These are phyloP conservation scores for Kuraishia floccosa DNA, from an alignment of 805 yeast species.

Conservation along the genomic window DNA sequence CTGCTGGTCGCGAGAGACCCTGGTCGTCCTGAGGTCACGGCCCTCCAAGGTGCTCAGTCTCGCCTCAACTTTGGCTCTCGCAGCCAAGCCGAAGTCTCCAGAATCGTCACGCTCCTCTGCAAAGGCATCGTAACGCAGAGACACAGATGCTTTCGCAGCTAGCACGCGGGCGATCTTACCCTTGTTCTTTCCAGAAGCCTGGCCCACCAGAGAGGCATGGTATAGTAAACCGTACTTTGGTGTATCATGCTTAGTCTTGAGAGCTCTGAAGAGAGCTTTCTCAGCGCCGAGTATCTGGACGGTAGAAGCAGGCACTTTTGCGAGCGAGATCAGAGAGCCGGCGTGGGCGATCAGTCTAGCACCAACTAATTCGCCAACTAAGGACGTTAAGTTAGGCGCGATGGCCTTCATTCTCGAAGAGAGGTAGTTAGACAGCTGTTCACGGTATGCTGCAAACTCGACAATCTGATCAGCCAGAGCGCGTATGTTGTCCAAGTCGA, in stretches of 20 bases:
- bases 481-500: slow-evolving; percentile 78
- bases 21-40: slow-evolving; percentile 86
- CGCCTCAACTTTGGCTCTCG: slow-evolving; percentile 87
- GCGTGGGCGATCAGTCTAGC: slow-evolving; percentile 97
- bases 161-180: slow-evolving; percentile 98
- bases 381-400: slow-evolving; percentile 93
- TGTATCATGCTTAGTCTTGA: slow-evolving; percentile 93
- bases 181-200: slow-evolving; percentile 91
- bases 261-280: slow-evolving; percentile 91
- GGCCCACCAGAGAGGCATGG: slow-evolving; percentile 90
- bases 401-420: slow-evolving; percentile 96
- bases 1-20: slow-evolving; percentile 70
- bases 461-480: slow-evolving; percentile 94
- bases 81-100: slow-evolving; percentile 86
- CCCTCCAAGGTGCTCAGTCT: slow-evolving; percentile 95
- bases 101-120: slow-evolving; percentile 96
- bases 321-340: slow-evolving; percentile 86
- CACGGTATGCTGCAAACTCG: slow-evolving; percentile 93
- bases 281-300: slow-evolving; percentile 97
- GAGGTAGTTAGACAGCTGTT: slow-evolving; percentile 85
- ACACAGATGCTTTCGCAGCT: slow-evolving; percentile 97
- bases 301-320: slow-evolving; percentile 98
- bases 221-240: slow-evolving; percentile 94
- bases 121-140: slow-evolving; percentile 91
- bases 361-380: slow-evolving; percentile 97